These are phyloP conservation scores for Diversispora epigaea DNA, from an alignment of 192 early-diverging fungal genomes.

Conservation along the genomic window DNA sequence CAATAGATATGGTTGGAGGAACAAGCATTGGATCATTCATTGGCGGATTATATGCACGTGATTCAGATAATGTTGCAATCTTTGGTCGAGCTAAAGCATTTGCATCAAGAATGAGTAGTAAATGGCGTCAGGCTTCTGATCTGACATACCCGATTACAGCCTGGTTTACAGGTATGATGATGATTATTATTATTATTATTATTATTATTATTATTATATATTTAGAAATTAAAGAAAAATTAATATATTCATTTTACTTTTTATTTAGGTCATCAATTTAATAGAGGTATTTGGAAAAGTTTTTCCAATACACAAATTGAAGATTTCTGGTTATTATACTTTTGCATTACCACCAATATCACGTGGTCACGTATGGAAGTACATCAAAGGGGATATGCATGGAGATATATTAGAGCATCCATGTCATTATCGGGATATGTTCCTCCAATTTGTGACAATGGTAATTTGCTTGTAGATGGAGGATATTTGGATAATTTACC, in stretches of 20 bases:
- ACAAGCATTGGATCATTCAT: constrained; percentile 96
- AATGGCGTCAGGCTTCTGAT: constrained; percentile 90
- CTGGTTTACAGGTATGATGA: constrained; percentile 79
- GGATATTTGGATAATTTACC: constrained; percentile 98
- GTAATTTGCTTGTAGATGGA: constrained; percentile 96
- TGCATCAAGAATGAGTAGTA: constrained; percentile 70
- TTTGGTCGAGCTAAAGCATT: constrained; percentile 87
- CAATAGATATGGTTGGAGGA: constrained; percentile 98
- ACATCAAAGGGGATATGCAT: constrained; percentile 89
- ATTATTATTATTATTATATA: constrained; percentile 7
- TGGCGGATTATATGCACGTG: constrained; percentile 88
- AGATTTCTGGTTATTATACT: constrained; percentile 97
- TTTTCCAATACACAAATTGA: constrained; percentile 93
- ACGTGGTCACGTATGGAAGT: constrained; percentile 92
- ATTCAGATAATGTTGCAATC: constrained; percentile 84
- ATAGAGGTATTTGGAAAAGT: constrained; percentile 94
- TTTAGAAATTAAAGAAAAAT: constrained; percentile 15
- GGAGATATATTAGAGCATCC: constrained; percentile 96
- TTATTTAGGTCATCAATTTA: constrained; percentile 82
- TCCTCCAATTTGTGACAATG: constrained; percentile 95
- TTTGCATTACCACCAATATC: constrained; percentile 94
- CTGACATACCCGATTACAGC: constrained; percentile 93
- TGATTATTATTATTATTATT: background rate
- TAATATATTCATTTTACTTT: background rate
- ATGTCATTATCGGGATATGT: constrained; percentile 97